A percentile compares a stretch with the other conserved stretches of the same genome.
Evolutionary conservation across 768 basidiomycete genomes (phyloP).

Genomic region (Tulasnella sp.): DNA sequence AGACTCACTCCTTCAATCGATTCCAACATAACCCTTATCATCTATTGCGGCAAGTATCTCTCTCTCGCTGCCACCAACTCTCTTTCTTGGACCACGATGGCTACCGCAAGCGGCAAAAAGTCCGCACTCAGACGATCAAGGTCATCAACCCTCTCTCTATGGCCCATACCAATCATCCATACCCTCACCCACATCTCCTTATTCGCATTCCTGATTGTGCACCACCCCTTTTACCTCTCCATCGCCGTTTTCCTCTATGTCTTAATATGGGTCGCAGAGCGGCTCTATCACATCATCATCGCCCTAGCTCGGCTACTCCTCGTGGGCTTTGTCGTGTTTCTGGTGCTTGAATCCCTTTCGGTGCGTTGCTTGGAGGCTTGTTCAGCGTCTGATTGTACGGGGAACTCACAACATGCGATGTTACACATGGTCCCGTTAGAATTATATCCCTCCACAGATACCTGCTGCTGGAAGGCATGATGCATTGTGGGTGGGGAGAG

Average conservation of each 20-base stretch:
- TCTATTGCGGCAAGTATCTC: too few species aligned
- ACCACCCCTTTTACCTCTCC: not conserved
- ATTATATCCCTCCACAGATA: conserved; percentile 4
- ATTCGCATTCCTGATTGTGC: conserved; percentile 1
- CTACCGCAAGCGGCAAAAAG: too few species aligned
- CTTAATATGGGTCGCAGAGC: conserved; percentile 5
- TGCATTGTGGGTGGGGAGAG: not conserved
- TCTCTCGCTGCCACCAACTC: too few species aligned
- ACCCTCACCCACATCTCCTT: too few species aligned
- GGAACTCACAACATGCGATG: not conserved
- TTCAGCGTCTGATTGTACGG: not conserved
- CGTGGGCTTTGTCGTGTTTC: not conserved
- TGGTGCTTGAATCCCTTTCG: conserved; percentile 5
- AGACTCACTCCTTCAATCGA: too few species aligned
- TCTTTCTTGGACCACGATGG: too few species aligned
- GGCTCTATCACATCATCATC: conserved; percentile 7
- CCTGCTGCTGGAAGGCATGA: not conserved
- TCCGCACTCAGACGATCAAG: too few species aligned
- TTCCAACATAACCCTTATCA: too few species aligned
- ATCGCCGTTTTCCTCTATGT: not conserved
- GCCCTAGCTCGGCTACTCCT: not conserved
- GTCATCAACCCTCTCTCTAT: too few species aligned
- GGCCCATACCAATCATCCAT: too few species aligned
- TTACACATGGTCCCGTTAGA: not conserved
- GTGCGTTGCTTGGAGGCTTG: not conserved